A percentile compares a stretch with the other conserved stretches of the same genome.
Conservation (phyloP, 73 alveolate genomes). For the Paramecium octaurelia region DNA sequence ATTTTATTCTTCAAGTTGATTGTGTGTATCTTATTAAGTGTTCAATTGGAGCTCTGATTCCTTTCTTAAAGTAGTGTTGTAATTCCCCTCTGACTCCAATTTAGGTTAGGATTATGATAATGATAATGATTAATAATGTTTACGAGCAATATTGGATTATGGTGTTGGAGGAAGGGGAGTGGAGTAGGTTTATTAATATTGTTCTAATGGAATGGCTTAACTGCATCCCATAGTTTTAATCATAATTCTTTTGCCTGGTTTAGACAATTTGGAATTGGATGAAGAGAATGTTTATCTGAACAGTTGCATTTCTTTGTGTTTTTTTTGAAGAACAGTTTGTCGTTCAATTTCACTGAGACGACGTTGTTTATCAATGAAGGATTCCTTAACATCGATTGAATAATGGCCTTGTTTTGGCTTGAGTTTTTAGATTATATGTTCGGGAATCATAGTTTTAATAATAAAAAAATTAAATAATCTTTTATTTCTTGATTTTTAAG, state of each 20-base stretch:
- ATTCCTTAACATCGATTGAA: background rate
- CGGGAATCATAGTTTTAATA: background rate
- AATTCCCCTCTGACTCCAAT: background rate
- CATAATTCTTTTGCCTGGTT: background rate
- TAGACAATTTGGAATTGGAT: background rate
- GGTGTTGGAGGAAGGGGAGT: background rate
- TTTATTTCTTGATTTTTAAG: background rate
- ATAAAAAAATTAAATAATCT: background rate
- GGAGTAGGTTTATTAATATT: background rate
- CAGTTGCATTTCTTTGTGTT: background rate
- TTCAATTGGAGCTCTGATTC: background rate
- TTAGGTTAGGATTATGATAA: background rate
- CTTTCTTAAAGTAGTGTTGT: background rate
- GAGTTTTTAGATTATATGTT: background rate
- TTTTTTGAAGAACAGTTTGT: background rate
- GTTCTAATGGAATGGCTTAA: background rate
- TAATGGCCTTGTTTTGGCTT: background rate
- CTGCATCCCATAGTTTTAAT: background rate
- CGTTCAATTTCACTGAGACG: background rate
- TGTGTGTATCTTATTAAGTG: background rate
- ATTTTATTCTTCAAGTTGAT: background rate
- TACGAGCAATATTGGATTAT: background rate
- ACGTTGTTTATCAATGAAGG: background rate
- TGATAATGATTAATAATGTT: background rate
- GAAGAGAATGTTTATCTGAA: background rate